Base-by-base conservation (phyloP, 2,329 filamentous ascomycete species). In the Colletotrichum sojae region DNA sequence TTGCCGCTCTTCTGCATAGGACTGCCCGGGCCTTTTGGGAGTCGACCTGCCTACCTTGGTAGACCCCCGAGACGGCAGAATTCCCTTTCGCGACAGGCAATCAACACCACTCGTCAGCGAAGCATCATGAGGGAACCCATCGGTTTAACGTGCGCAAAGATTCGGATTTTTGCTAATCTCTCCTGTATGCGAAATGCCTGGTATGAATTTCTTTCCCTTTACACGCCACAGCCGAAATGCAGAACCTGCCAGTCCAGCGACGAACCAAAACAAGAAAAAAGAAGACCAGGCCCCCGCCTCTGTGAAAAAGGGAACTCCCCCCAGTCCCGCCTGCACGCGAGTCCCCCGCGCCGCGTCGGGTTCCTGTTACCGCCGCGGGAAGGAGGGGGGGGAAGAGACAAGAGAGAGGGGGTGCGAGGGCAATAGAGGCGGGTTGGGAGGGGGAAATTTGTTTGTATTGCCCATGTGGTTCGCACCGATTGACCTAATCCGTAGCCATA, bases 171-270 rank as follows among this genome's bases (percentile, higher is more conserved):
- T 76, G 69, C 71, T 36, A 36, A 64, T 71, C 73, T 74, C 78
- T 81, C 78, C 80, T 83, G 83, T 81, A 84, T 84, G 82, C 83
- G 80, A 83, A 69, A 82, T 80, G 80, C 83, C 80, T 83, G 77
- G 81, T 84, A 83, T 84, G 79, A 83, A 59, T 69, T 71, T 67
- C 69, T 71, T 83, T 80, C 82, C 83, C 82, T 82, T 82, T 84
- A 83, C 83, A 84, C 83, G 83, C 83, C 83, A 78, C 82, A 84
- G 82, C 83, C 83, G 78, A 84, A 85, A 85, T 85, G 83, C 83
- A 85, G 83, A 84, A 81, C 80, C 81, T 77, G 80, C 81, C 80
- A 81, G 80, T 81, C 80, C 78, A 79, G 80, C 80, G 78, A 79
- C 77, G 75, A 78, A 77, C 66, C 58, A 70, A 25, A 25, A 25